Percentiles rank a stretch among this genome's conserved stretches.
These are phyloP conservation scores for Pyrenopolyporus hunteri DNA, from an alignment of 495 filamentous ascomycete species.

Conservation along the genomic window DNA sequence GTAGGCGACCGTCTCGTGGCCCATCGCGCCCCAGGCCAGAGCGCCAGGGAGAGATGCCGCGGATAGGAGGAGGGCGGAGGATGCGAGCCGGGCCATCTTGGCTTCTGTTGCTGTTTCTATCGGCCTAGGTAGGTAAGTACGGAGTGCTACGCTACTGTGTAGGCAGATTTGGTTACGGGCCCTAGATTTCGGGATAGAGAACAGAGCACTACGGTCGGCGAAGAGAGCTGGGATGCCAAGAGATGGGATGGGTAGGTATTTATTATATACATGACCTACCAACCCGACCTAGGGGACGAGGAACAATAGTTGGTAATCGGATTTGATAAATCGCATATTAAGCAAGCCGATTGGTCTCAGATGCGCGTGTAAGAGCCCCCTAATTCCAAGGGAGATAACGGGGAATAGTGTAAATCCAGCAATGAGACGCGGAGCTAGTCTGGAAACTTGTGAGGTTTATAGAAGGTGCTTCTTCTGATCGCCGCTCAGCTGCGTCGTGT, in stretches of 20 bases:
- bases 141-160: too few species aligned
- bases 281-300: background rate
- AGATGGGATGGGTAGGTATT: background rate
- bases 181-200: too few species aligned
- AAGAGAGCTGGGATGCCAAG: too few species aligned
- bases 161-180: too few species aligned
- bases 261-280: background rate
- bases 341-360: constrained; percentile 5
- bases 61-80: constrained; percentile 27
- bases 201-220: too few species aligned
- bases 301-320: constrained; percentile 2
- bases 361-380: constrained; percentile 11
- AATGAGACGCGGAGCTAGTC: constrained; percentile 11
- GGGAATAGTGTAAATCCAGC: constrained; percentile 4
- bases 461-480: constrained; percentile 26
- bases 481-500: constrained; percentile 14
- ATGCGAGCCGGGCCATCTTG: constrained; percentile 32
- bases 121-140: too few species aligned
- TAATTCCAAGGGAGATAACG: constrained; percentile 1
- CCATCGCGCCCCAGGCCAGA: constrained; percentile 50
- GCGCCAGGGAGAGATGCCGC: constrained; percentile 32
- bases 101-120: background rate
- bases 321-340: background rate
- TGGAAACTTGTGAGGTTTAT: constrained; percentile 17
- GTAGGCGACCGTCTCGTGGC: constrained; percentile 63